These are phyloP conservation scores for Ensete glaucum DNA, from an alignment of 176 grass and related monocot species.

Conservation along the genomic window DNA sequence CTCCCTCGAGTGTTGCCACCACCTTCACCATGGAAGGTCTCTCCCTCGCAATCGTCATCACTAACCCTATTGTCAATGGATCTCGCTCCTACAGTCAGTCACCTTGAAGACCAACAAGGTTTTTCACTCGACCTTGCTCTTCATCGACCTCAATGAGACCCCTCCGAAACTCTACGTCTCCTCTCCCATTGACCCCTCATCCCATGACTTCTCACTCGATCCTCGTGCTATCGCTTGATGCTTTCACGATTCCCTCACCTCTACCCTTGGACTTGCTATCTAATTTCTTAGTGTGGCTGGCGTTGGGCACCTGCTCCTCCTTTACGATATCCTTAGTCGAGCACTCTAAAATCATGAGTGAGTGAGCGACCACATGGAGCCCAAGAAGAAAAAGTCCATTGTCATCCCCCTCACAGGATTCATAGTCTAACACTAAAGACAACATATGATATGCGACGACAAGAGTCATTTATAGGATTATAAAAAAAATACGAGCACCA, in stretches of 20 bases:
- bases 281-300: constrained; percentile 51
- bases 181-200: constrained; percentile 9
- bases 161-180: constrained; percentile 31
- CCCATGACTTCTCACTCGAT: constrained; percentile 22
- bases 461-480: too few species aligned
- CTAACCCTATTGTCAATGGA: constrained; percentile 11
- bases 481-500: too few species aligned
- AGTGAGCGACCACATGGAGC: too few species aligned
- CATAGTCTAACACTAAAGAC: too few species aligned
- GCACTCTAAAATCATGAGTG: too few species aligned
- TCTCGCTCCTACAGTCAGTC: neutral
- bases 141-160: constrained; percentile 89
- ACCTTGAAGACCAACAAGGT: constrained; percentile 3
- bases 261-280: constrained; percentile 16
- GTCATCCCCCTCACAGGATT: too few species aligned
- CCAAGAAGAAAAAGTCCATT: too few species aligned
- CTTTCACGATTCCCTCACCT: constrained; percentile 16
- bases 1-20: too few species aligned
- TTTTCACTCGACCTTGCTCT: constrained; percentile 48
- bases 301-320: constrained; percentile 10
- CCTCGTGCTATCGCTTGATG: constrained; percentile 31
- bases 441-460: too few species aligned
- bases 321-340: constrained; percentile 21
- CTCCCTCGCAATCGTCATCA: too few species aligned
- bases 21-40: too few species aligned